These are phyloP conservation scores for Puya raimondii DNA, from an alignment of 176 grass and related monocot species.

Conservation along the genomic window DNA sequence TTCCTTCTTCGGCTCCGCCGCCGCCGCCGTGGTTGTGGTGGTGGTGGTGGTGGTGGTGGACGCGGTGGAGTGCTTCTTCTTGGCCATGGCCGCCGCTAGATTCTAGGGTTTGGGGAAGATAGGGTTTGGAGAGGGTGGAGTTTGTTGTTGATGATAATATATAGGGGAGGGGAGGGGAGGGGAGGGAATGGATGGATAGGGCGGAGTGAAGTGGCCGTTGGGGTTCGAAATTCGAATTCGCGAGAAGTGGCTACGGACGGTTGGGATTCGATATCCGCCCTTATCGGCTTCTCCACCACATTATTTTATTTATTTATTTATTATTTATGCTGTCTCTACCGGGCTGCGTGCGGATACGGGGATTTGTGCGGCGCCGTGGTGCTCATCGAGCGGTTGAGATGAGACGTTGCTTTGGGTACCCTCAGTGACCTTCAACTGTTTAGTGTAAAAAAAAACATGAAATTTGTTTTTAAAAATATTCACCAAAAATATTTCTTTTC, in stretches of 20 bases:
- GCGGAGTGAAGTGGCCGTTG: background rate
- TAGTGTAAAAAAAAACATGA: too few relatives aligned
- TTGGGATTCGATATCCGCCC: background rate
- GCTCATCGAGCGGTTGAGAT: too few relatives aligned
- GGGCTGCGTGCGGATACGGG: too few relatives aligned
- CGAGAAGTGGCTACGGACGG: background rate
- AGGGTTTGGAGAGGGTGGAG: background rate
- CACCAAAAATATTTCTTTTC: too few relatives aligned
- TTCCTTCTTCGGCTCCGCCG: constrained; percentile 1
- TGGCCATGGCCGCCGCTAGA: constrained; percentile 36
- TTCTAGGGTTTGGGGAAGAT: background rate
- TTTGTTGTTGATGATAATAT: background rate
- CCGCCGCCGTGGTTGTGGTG: background rate
- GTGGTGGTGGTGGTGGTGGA: background rate
- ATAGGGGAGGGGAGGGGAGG: background rate
- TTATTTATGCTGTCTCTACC: too few relatives aligned
- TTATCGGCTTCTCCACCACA: background rate
- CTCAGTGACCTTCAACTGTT: too few relatives aligned
- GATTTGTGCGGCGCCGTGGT: too few relatives aligned
- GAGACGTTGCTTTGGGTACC: too few relatives aligned
- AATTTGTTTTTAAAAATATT: too few relatives aligned
- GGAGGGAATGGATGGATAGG: background rate
- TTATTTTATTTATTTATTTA: background rate
- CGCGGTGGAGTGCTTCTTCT: constrained; percentile 36
- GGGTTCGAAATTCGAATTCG: background rate